Evolutionary conservation across 192 early-diverging fungal genomes (phyloP), one percentile per base, ranked within the genome.

Genomic region (Coemansia sp.): DNA sequence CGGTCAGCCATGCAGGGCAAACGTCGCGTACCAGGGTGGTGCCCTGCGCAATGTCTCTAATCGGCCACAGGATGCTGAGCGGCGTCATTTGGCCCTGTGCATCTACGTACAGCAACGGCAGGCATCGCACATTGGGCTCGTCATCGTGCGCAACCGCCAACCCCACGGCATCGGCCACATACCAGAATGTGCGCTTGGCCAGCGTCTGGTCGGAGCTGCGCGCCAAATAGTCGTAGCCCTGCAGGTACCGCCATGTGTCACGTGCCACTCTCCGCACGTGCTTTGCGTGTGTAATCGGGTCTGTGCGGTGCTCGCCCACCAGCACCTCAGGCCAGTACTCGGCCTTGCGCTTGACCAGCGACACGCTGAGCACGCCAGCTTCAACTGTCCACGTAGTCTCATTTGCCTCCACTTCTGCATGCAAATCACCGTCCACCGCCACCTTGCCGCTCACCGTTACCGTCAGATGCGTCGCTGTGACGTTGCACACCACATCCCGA

Each of bases 51-150:
- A 90, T 85, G 14, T 81, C 48, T 50, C 79, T 76, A 48, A 86
- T 81, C 1, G 89, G 88, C 75, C 85, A 90, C 52, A 90, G 51
- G 43, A 90, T 70, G 66, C 85, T 88, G 57, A 85, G 89, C 11
- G 87, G 85, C 49, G 80, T 75, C 41, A 85, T 85, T 23, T 68
- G 78, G 5, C 78, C 81, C 17, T 72, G 74, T 17, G 75, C 72
- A 12, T 76, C 68, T 4, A 84, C 70, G 53, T 85, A 89, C 59
- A 90, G 84, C 59, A 90, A 85, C 38, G 89, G 89, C 0, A 85
- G 60, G 60, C 86, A 87, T 43, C 77, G 63, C 39, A 85, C 76
- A 64, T 89, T 89, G 32, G 87, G 89, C 6, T 66, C 62, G 35
- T 80, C 78, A 23, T 85, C 84, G 60, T 90, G 89, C 5, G 66